Percentiles rank a stretch among this genome's conserved stretches.
Conservation (phyloP, 2,329 filamentous ascomycete species). For the Penicillium sp. region DNA sequence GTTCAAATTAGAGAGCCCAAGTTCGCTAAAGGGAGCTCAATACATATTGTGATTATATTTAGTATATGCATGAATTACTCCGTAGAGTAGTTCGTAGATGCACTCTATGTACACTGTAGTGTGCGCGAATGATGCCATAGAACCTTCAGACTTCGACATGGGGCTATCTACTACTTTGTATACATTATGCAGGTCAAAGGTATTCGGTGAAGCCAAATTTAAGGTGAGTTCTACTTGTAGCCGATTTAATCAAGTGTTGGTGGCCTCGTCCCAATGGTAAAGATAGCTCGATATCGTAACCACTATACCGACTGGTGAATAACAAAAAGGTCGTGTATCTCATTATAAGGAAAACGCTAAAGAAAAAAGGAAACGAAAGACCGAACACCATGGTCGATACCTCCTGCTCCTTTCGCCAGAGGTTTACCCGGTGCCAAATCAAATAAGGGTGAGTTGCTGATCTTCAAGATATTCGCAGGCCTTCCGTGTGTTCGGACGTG, state of each 20-base stretch:
- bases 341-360: not conserved
- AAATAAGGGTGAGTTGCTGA: not conserved
- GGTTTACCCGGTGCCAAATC: not conserved
- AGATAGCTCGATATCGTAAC: not conserved
- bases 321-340: slow-evolving; percentile 2
- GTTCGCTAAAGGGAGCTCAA: not conserved
- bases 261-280: not conserved
- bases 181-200: not conserved
- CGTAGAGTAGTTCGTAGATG: not conserved
- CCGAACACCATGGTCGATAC: not conserved
- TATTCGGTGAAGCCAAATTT: not conserved
- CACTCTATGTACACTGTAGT: not conserved
- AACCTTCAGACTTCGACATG: not conserved
- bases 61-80: too few relatives aligned
- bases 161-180: not conserved
- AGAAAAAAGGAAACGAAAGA: not conserved
- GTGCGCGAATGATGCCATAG: not conserved
- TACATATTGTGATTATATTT: not conserved
- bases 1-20: not conserved
- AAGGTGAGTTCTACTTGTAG: not conserved
- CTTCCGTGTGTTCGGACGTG: not conserved
- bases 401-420: not conserved
- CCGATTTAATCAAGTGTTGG: not conserved
- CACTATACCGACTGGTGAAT: not conserved
- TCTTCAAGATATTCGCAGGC: not conserved